A percentile compares a stretch with the other conserved stretches of the same genome.
Conservation (phyloP, 2,329 filamentous ascomycete genomes). For the Simplicillium aogashimaense region DNA sequence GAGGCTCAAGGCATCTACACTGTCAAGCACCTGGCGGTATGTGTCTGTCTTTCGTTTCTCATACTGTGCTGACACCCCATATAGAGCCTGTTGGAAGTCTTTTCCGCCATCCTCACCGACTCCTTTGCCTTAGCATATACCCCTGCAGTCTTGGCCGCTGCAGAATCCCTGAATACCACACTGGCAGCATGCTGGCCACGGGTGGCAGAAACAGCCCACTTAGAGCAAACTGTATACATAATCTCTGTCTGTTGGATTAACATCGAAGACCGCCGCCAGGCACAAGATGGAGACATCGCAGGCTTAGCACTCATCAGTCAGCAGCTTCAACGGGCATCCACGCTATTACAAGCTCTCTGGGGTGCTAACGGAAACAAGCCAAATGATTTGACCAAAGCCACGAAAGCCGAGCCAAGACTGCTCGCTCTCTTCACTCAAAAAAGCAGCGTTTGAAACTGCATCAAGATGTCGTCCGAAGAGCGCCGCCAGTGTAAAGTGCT, state of each 20-base stretch:
- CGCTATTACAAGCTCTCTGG: slow-evolving; percentile 20
- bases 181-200: slow-evolving; percentile 62
- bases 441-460: too few species aligned
- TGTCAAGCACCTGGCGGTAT: slow-evolving; percentile 58
- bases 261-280: slow-evolving; percentile 24
- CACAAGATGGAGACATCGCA: background rate
- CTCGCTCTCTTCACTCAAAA: too few species aligned
- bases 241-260: slow-evolving; percentile 55
- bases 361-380: slow-evolving; percentile 3
- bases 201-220: slow-evolving; percentile 41
- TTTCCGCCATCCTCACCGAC: slow-evolving; percentile 55
- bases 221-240: slow-evolving; percentile 53
- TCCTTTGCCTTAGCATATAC: slow-evolving; percentile 53
- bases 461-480: too few species aligned
- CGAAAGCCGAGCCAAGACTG: too few species aligned
- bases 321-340: slow-evolving; percentile 21
- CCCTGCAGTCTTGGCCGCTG: slow-evolving; percentile 41
- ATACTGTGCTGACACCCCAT: slow-evolving; percentile 1
- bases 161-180: slow-evolving; percentile 43
- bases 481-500: slow-evolving; percentile 8
- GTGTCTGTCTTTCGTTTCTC: slow-evolving; percentile 6
- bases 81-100: slow-evolving; percentile 56
- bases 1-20: slow-evolving; percentile 48
- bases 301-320: slow-evolving; percentile 14
- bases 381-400: background rate